Evolutionary conservation across 305 asterid genomes (phyloP).

Genomic region (Rubia balearica): DNA sequence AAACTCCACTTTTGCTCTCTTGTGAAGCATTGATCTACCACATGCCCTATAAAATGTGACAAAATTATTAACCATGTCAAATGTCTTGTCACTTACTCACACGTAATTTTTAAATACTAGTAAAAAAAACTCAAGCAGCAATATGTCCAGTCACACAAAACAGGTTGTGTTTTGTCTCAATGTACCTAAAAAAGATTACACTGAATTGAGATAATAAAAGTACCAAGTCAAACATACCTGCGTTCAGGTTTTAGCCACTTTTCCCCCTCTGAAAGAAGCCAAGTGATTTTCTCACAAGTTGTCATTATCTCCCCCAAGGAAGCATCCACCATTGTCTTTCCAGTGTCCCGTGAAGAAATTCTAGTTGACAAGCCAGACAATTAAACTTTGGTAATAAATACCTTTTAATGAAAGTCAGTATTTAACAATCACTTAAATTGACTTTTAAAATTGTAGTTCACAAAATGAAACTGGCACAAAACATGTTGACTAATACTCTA

Average conservation of each 20-base stretch:
- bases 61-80: not conserved
- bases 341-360: conserved; percentile 96
- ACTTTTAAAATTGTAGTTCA: not conserved
- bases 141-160: not conserved
- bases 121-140: not conserved
- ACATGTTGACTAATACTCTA: not conserved
- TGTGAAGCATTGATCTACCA: conserved; percentile 98
- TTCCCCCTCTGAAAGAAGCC: conserved; percentile 98
- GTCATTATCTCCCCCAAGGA: conserved; percentile 99
- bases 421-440: not conserved
- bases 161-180: not conserved
- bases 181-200: not conserved
- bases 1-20: conserved; percentile 88
- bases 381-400: not conserved
- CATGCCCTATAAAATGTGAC: conserved; percentile 40
- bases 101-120: conserved; percentile 1
- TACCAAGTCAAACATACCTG: conserved; percentile 40
- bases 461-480: not conserved
- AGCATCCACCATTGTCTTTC: conserved; percentile 98
- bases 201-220: not conserved
- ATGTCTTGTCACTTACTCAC: not conserved
- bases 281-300: conserved; percentile 91
- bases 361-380: conserved; percentile 31
- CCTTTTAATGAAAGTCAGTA: not conserved
- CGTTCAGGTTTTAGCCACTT: conserved; percentile 93